Evolutionary conservation across 306 rosid species (phyloP), one percentile per base, ranked within the genome.

Genomic region (Cucumis hystrix): DNA sequence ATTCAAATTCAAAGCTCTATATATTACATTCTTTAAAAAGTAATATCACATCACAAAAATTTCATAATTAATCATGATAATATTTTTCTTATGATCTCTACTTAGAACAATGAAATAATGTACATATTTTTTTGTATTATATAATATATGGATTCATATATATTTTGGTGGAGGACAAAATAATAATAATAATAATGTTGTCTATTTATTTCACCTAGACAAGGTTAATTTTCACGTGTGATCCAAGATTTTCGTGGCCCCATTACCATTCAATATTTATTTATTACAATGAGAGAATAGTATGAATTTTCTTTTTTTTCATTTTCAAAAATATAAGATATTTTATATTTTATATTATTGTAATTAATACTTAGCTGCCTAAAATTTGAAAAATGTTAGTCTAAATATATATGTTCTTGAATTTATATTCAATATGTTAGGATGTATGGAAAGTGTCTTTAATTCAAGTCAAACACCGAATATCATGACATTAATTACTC

Each of bases 151-250:
- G 30, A 3, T 35, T 39, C 40, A 40, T 28, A 28, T 28, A 28
- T 65, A 66, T 39, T 68, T 54, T 51, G 17, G 30, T 30, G 52
- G 17, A 33, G 52, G 51, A 39, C 51, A 28, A 39, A 66, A 66
- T 37, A 35, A 66, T 40, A 28, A 28, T 40, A 28, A 28, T 28
- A 33, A 33, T 33, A 33, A 33, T 33, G 21, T 67, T 67, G 3
- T 40, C 14, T 3, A 64, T 64, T 64, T 64, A 23, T 67, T 66
- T 67, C 54, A 67, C 54, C 16, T 67, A 10, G 75, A 69, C 75
- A 69, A 47, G 13, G 57, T 69, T 43, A 21, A 43, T 43, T 66
- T 69, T 69, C 75, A 69, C 75, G 75, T 69, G 75, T 45, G 75
- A 68, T 43, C 37, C 56, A 41, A 43, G 55, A 69, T 43, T 69